phyloP scores from a whole-genome alignment of 1,139 yeast genomes.

The Yamadazyma friedrichii region DNA sequence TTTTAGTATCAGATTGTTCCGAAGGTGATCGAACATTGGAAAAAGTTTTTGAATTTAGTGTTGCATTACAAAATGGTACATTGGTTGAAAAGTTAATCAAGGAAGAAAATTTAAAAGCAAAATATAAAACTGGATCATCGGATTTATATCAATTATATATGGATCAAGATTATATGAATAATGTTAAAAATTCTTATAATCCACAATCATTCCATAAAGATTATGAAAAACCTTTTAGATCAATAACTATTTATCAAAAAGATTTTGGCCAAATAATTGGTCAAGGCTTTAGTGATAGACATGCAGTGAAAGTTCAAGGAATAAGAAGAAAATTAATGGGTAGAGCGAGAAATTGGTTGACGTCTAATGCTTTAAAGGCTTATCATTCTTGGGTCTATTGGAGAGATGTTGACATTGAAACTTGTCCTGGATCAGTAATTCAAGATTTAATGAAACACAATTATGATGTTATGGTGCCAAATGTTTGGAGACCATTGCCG shows the following conservation, averaged over 20 bases:
- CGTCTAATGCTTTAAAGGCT: conserved; percentile 73
- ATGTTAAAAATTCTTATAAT: conserved; percentile 55
- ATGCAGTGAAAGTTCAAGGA: conserved; percentile 88
- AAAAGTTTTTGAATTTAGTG: conserved; percentile 61
- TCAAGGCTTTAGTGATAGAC: conserved; percentile 87
- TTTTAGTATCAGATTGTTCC: conserved; percentile 81
- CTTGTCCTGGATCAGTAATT: conserved; percentile 76
- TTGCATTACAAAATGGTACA: conserved; percentile 70
- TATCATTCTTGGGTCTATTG: conserved; percentile 94
- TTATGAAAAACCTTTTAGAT: conserved; percentile 69
- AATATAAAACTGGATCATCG: conserved; percentile 46
- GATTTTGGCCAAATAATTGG: conserved; percentile 86
- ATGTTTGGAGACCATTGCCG: conserved; percentile 87
- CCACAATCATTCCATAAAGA: conserved; percentile 58
- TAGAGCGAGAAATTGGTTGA: conserved; percentile 84
- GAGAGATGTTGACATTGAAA: conserved; percentile 89
- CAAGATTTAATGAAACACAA: conserved; percentile 74
- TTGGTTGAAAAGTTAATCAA: conserved; percentile 48
- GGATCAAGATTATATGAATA: conserved; percentile 62
- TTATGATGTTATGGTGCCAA: conserved; percentile 84
- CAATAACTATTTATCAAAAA: conserved; percentile 72
- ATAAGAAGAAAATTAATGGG: conserved; percentile 87
- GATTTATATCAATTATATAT: conserved; percentile 68
- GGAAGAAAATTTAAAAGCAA: conserved; percentile 32
- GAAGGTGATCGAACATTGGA: conserved; percentile 73